Evolutionary conservation across 1,284 basidiomycete genomes (phyloP).

Genomic region (Schizopora paradoxa): DNA sequence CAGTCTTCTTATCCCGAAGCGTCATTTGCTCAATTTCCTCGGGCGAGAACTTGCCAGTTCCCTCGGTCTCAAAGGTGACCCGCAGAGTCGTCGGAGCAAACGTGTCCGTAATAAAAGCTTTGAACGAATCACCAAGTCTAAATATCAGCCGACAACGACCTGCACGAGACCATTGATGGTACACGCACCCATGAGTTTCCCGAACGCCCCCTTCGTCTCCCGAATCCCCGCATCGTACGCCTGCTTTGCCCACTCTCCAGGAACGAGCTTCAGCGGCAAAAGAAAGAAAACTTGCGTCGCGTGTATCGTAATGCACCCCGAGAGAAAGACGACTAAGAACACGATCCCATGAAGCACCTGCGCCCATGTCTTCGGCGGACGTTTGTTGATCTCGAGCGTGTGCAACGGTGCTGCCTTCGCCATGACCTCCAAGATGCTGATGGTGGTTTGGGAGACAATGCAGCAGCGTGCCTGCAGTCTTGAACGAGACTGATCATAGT

Average conservation of each 20-base stretch:
- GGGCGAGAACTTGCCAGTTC: constrained; percentile 51
- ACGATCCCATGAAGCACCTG: constrained; percentile 46
- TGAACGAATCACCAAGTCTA: constrained; percentile 21
- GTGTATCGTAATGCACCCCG: constrained; percentile 66
- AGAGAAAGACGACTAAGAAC: constrained; percentile 59
- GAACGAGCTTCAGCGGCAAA: constrained; percentile 55
- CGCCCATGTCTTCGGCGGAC: constrained; percentile 52
- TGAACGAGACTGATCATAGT: no score
- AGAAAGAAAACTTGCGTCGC: constrained; percentile 66
- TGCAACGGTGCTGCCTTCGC: constrained; percentile 22
- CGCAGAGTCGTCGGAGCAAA: constrained; percentile 77
- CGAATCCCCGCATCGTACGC: constrained; percentile 66
- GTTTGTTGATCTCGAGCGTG: constrained; percentile 51
- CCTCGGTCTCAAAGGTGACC: constrained; percentile 70
- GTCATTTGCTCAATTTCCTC: constrained; percentile 54
- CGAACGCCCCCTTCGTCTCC: constrained; percentile 82
- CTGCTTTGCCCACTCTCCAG: constrained; percentile 41
- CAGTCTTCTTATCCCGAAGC: constrained; percentile 45
- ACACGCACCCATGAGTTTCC: constrained; percentile 61
- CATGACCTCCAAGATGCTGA: no score
- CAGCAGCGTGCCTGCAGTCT: no score
- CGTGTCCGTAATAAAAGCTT: constrained; percentile 74
- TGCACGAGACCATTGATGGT: constrained; percentile 4
- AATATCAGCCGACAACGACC: constrained; percentile 4
- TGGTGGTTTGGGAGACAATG: background rate